phyloP scores from a whole-genome alignment of 1,284 basidiomycete genomes.

The Ganoderma sinense region DNA sequence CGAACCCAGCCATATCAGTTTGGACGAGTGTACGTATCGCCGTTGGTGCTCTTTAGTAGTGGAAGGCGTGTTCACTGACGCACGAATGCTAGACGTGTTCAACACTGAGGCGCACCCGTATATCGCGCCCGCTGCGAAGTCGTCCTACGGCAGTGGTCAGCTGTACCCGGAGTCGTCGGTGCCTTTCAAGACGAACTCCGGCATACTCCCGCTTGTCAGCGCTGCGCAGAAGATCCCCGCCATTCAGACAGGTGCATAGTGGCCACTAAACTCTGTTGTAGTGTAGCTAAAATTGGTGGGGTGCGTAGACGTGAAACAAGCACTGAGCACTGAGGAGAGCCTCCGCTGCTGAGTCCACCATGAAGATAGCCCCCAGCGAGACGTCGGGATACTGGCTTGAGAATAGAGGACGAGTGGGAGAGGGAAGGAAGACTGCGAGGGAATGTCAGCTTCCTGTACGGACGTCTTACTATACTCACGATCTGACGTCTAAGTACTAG shows the following conservation, averaged over 20 bases:
- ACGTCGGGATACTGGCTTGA: too few relatives aligned
- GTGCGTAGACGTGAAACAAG: too few relatives aligned
- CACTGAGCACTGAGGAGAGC: too few relatives aligned
- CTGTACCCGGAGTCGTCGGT: conserved; percentile 17
- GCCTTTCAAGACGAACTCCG: conserved; percentile 35
- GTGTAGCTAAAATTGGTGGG: too few relatives aligned
- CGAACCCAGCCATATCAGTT: conserved; percentile 65
- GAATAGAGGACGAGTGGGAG: too few relatives aligned
- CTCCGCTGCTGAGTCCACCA: too few relatives aligned
- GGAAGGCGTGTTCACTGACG: neutral
- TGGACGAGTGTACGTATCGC: conserved; percentile 64
- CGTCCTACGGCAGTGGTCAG: conserved; percentile 51
- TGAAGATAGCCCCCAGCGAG: too few relatives aligned
- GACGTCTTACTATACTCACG: too few relatives aligned
- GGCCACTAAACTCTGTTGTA: neutral
- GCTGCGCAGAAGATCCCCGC: neutral
- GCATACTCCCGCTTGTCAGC: conserved; percentile 37
- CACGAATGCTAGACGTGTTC: conserved; percentile 58
- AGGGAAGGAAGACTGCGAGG: too few relatives aligned
- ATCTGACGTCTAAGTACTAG: too few relatives aligned
- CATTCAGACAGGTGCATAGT: neutral
- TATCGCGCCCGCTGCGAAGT: conserved; percentile 55
- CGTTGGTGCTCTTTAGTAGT: too few relatives aligned
- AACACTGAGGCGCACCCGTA: conserved; percentile 80
- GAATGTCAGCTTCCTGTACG: too few relatives aligned